A percentile compares a stretch with the other conserved stretches of the same genome.
Conservation (phyloP, 1,139 yeast genomes). For the Suhomyces chickasaworum region DNA sequence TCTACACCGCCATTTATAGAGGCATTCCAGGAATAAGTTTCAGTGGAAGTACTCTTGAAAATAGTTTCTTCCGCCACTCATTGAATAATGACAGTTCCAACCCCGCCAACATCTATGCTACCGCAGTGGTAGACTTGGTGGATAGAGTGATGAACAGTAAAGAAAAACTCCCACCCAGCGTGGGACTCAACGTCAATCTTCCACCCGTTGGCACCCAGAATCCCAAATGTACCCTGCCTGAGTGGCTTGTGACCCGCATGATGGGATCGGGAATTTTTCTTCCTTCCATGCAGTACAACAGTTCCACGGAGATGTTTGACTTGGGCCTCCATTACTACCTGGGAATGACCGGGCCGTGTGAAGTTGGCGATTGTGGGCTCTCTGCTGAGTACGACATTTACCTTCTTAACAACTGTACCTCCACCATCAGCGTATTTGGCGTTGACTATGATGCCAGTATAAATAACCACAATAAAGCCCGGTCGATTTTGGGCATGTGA, state of each 20-base stretch:
- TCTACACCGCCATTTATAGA: constrained; percentile 43
- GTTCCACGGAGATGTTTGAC: constrained; percentile 22
- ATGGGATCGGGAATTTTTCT: constrained; percentile 38
- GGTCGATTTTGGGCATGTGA: constrained; percentile 11
- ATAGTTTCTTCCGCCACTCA: constrained; percentile 46
- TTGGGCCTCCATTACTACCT: constrained; percentile 26
- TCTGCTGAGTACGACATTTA: constrained; percentile 33
- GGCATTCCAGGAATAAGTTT: constrained; percentile 46
- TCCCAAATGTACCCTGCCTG: constrained; percentile 37
- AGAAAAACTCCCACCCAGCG: constrained; percentile 38
- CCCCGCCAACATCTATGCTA: constrained; percentile 43
- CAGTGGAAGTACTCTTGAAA: constrained; percentile 41
- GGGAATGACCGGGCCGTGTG: constrained; percentile 26
- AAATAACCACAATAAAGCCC: constrained; percentile 26
- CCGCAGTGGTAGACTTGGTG: constrained; percentile 39
- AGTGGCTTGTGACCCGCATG: constrained; percentile 40
- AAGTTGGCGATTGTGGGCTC: constrained; percentile 36
- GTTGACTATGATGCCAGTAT: constrained; percentile 42
- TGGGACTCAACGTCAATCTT: constrained; percentile 50
- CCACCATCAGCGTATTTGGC: constrained; percentile 39
- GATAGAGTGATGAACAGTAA: constrained; percentile 31
- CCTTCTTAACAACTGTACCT: constrained; percentile 27
- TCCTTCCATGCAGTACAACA: constrained; percentile 30
- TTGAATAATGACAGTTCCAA: constrained; percentile 30
- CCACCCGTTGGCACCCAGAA: constrained; percentile 41